Evolutionary conservation across 371 early-diverging fungal genomes (phyloP).

Genomic region (Zancudomyces culisetae): DNA sequence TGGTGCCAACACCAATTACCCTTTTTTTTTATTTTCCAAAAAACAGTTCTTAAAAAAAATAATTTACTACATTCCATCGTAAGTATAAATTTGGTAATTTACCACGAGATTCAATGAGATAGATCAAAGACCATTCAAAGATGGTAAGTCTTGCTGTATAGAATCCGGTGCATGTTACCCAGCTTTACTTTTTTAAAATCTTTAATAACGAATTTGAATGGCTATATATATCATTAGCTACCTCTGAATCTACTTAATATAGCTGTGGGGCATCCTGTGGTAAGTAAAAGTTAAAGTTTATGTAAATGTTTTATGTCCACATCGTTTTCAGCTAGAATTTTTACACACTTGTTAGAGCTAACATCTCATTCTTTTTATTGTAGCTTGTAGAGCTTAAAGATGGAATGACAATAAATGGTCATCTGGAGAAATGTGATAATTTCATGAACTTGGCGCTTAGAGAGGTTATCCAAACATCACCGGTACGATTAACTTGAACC

Average conservation of each 20-base stretch:
- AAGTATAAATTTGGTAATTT: too few relatives aligned
- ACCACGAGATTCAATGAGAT: too few relatives aligned
- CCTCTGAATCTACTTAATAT: conserved; percentile 80
- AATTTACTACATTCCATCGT: too few relatives aligned
- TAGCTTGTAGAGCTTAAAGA: conserved; percentile 92
- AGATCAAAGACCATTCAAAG: too few relatives aligned
- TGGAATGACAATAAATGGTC: conserved; percentile 95
- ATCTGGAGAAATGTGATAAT: conserved; percentile 88
- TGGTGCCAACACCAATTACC: too few relatives aligned
- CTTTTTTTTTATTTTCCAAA: too few relatives aligned
- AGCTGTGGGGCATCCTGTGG: conserved; percentile 75
- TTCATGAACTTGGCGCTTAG: conserved; percentile 94
- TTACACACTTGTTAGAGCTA: neutral
- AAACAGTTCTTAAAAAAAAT: too few relatives aligned
- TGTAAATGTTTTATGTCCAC: neutral
- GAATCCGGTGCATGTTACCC: too few relatives aligned
- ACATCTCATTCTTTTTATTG: neutral
- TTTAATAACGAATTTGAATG: neutral
- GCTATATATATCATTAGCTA: conserved; percentile 29
- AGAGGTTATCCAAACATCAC: conserved; percentile 86
- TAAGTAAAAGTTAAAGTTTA: conserved; percentile 10
- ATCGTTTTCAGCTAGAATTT: neutral
- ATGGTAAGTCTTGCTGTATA: too few relatives aligned
- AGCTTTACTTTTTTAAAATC: neutral
- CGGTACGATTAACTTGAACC: conserved; percentile 28